Evolutionary conservation across 352 stramenopile species (phyloP), one percentile per base, ranked within the genome.

Genomic region (Globisporangium uncinulatum): DNA sequence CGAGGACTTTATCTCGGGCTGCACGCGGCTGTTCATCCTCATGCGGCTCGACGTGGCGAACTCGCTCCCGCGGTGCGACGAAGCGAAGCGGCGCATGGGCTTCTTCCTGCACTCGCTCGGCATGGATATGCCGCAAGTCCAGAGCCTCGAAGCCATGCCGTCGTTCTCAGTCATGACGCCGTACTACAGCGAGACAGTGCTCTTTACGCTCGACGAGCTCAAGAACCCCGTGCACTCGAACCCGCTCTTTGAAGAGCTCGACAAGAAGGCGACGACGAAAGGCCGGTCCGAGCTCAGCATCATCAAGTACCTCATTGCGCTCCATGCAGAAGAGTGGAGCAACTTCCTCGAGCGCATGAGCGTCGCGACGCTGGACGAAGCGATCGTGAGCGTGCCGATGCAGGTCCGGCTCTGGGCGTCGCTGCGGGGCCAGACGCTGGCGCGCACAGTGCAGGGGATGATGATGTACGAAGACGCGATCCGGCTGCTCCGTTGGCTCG

Each of bases 111-210:
- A 95, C 56, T 92, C 86, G 24, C 59, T 95, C 21, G 63, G 67
- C 10, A 95, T 95, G 86, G 70, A 90, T 6, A 95, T 95, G 71
- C 83, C 86, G 3, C 67, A 75, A 39, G 76, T 95, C 1, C 56
- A 63, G 36, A 87, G 82, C 5, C 69, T 95, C 42, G 77, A 92
- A 55, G 78, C 83, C 0, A 93, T 94, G 83, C 83, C 81, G 9
- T 95, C 86, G 6, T 95, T 95, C 57, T 94, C 82, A 0, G 86
- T 95, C 4, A 88, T 95, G 70, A 95, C 86, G 11, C 86, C 86
- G 31, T 95, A 94, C 61, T 95, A 95, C 65, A 90, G 74, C 17
- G 86, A 95, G 56, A 91, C 84, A 1, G 86, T 95, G 14, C 54
- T 95, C 24, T 95, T 92, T 45, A 92, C 82, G 31, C 55, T 95